Base-by-base conservation (phyloP, 225 moss, liverwort and hornwort genomes). In the Thuidium tamariscinum region DNA sequence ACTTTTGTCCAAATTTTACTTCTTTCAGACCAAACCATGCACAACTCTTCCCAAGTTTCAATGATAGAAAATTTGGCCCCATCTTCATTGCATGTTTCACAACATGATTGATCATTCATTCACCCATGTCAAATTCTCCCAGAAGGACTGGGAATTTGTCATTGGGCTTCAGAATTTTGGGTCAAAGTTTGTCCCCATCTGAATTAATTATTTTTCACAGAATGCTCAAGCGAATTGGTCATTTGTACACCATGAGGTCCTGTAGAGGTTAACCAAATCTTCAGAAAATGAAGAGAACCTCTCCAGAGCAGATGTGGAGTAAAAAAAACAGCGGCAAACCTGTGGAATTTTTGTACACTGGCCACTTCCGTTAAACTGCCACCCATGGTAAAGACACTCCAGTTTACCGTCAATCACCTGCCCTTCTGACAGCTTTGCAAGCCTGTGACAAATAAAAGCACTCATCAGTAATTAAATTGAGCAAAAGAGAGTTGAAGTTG, bases 341-440 rank as follows among this genome's bases (percentile, higher is more conserved):
- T 97, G 97, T 66, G 97, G 97, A 60, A 97, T 97, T 87, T 92
- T 96, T 5, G 90, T 90, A 79, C 96, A 96, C 64, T 94, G 82
- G 30, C 97, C 96, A 84, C 92, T 89, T 66, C 95, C 94, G 80
- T 94, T 88, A 79, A 95, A 98, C 74, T 98, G 97, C 96, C 96
- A 98, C 25, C 97, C 97, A 67, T 98, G 97, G 84, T 98, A 98
- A 13, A 98, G 90, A 84, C 97, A 98, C 86, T 98, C 97, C 27
- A 98, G 91, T 75, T 74, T 96, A 10, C 97, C 97, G 79, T 98
- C 95, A 29, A 92, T 93, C 66, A 98, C 80, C 89, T 98, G 96
- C 77, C 97, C 96, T 87, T 98, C 97, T 27, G 97, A 98, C 66
- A 98, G 86, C 89, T 98, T 98, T 34, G 96, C 97, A 84, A 92